phyloP scores from a whole-genome alignment of 1,139 yeast genomes.

The Groenewaldozyma auringiensis region DNA sequence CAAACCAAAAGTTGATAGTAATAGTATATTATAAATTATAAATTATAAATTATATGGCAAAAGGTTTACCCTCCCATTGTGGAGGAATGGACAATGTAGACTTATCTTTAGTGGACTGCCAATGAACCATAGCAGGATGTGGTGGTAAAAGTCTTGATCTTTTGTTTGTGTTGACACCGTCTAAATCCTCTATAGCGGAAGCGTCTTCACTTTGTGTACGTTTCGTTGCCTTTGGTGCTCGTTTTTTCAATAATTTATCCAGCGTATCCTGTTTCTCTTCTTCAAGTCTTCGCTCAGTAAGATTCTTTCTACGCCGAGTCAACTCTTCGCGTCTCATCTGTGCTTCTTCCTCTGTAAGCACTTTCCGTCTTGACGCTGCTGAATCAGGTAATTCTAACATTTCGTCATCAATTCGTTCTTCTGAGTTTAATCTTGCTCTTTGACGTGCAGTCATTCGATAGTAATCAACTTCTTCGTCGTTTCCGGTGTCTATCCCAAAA shows the following conservation, averaged over 20 bases:
- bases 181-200: conserved; percentile 19
- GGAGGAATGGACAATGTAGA: conserved; percentile 29
- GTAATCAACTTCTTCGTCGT: conserved; percentile 26
- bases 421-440: conserved; percentile 29
- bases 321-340: conserved; percentile 78
- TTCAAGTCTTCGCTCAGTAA: conserved; percentile 73
- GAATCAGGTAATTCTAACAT: conserved; percentile 26
- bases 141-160: conserved; percentile 21
- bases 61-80: conserved; percentile 13
- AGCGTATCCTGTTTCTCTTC: conserved; percentile 91
- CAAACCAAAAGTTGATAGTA: too few relatives aligned
- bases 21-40: too few relatives aligned
- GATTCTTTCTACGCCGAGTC: conserved; percentile 81
- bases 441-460: conserved; percentile 36
- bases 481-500: conserved; percentile 12
- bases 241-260: conserved; percentile 72
- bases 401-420: conserved; percentile 20
- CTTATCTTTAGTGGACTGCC: conserved; percentile 31
- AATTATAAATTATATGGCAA: not conserved
- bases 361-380: conserved; percentile 33
- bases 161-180: conserved; percentile 12
- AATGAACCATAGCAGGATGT: conserved; percentile 46
- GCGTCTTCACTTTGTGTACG: conserved; percentile 22
- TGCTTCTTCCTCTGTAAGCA: conserved; percentile 75
- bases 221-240: conserved; percentile 47